Base-by-base conservation (phyloP, 2,329 filamentous ascomycete genomes). In the Coniochaeta ligniaria region DNA sequence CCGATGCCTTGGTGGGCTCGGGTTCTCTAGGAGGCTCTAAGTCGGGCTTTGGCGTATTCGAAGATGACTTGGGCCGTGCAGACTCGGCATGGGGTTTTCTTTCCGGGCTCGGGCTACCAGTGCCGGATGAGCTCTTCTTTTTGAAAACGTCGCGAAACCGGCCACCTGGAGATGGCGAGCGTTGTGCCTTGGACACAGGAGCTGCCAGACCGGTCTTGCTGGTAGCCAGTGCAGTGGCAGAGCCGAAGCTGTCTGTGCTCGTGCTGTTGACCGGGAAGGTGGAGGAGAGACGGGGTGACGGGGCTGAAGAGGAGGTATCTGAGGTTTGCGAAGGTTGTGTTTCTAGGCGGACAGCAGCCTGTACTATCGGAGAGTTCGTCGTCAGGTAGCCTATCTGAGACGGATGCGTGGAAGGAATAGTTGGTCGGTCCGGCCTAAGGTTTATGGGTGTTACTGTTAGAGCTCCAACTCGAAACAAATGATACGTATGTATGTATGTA, bases 131-230 rank as follows among this genome's bases (percentile, higher is more conserved):
- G 63, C 68, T 75, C 69, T 80, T 85, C 68, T 82, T 86, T 61
- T 77, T 83, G 68, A 95, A 91, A 14, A 88, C 89, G 69, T 88
- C 86, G 71, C 84, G 89, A 63, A 94, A 78, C 69, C 87, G 90
- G 68, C 86, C 84, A 58, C 83, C 85, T 12, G 90, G 89, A 11
- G 91, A 93, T 22, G 83, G 80, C 26, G 85, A 85, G 62, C 89
- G 83, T 66, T 82, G 82, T 54, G 74, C 70, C 62, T 76, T 75
- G 66, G 73, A 76, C 65, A 68, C 69, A 56, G 76, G 78, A 60
- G 73, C 75, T 66, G 72, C 78, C 62, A 77, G 76, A 62, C 68
- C 73, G 54, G 74, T 74, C 57, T 73, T 71, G 67, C 70, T 72
- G 62, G 68, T 59, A 61, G 64, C 41, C 69, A 75, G 63, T 54